Evolutionary conservation across 441 rosid genomes (phyloP).

Genomic region (Brassica balearica): DNA sequence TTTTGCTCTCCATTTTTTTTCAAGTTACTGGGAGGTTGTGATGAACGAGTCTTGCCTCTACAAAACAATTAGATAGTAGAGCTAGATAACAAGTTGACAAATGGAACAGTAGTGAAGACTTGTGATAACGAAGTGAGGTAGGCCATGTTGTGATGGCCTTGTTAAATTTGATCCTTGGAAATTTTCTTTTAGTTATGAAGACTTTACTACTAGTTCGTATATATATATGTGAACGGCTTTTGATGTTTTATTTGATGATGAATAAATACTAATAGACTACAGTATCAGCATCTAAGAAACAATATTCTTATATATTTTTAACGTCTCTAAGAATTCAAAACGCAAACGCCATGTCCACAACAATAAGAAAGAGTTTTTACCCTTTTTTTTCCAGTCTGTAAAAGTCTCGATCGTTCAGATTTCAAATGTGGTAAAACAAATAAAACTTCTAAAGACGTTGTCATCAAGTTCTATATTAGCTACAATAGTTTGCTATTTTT

Average conservation of each 20-base stretch:
- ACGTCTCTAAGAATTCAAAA: constrained; percentile 9
- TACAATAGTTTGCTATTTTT: neutral
- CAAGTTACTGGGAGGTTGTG: constrained; percentile 11
- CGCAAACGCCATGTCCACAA: constrained; percentile 8
- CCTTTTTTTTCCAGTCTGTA: neutral
- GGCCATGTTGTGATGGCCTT: neutral
- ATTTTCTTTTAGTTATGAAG: neutral
- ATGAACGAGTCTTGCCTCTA: constrained; percentile 21
- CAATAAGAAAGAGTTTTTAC: neutral
- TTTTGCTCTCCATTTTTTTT: constrained; percentile 30
- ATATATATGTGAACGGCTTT: neutral
- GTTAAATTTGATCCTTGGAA: neutral
- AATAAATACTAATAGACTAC: too few relatives aligned
- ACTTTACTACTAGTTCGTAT: neutral
- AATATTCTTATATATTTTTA: neutral
- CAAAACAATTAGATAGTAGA: constrained; percentile 1
- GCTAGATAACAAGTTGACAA: constrained; percentile 24
- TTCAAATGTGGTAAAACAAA: constrained; percentile 26
- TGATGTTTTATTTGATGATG: neutral
- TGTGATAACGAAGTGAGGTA: constrained; percentile 3
- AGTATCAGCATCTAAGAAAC: too few relatives aligned
- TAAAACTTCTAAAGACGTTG: constrained; percentile 26
- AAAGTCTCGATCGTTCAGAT: neutral
- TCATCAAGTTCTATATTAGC: constrained; percentile 8
- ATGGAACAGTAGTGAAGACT: constrained; percentile 12